Evolutionary conservation across 257 asterid species (phyloP), one percentile per base, ranked within the genome.

Genomic region (Ilex aquifolium): DNA sequence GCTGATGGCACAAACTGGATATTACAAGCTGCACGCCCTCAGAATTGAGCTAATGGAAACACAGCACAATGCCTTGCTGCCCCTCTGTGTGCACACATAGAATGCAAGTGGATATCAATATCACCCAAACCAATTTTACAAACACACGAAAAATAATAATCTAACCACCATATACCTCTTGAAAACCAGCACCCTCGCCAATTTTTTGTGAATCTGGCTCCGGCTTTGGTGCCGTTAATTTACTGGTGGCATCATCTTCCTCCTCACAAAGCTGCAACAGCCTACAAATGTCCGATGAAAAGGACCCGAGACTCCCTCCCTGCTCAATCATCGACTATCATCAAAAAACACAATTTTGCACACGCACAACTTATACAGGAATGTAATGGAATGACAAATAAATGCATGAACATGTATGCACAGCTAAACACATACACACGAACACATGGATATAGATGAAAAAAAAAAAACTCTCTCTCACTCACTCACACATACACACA

Each of bases 201-300:
- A 57, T 77, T 72, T 83, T 87, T 48, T 70, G 88, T 10, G 72
- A 74, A 76, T 78, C 97, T 31, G 90, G 90, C 51, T 85, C 96
- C 57, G 95, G 83, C 80, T 90, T 93, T 51, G 94, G 90, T 7
- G 91, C 83, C 71, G 88, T 85, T 74, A 93, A 80, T 60, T 73
- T 81, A 76, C 99, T 93, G 53, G 95, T 90, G 71, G 97, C 99
- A 63, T 93, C 99, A 87, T 93, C 99, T 74, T 93, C 96, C 83
- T 85, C 99, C 63, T 93, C 99, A 75, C 69, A 81, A 42, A 85
- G 85, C 73, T 85, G 97, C 85, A 93, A 72, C 76, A 90, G 83
- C 66, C 92, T 85, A 69, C 62, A 69, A 70, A 93, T 82, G 40
- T 93, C 99, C 7, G 99, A 78, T 52, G 97, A 80, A 68, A 85